Conservation (phyloP, 768 basidiomycete species). For the Pulveroboletus frians region DNA sequence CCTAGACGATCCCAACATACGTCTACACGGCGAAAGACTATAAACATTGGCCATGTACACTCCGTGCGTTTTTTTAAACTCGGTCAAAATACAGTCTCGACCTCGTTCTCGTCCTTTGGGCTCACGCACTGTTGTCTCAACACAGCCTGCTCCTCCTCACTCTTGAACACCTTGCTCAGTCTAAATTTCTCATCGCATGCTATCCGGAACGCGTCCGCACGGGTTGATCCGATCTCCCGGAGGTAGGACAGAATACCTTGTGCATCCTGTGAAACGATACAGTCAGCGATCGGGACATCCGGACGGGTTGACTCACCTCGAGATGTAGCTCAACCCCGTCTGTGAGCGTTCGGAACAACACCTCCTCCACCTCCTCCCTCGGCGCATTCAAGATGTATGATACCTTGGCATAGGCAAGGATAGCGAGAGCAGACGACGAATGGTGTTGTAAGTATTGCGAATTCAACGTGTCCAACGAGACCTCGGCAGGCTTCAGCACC, state of each 20-base stretch:
- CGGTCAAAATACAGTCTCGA: constrained; percentile 24
- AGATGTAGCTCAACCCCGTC: constrained; percentile 42
- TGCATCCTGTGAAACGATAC: constrained; percentile 41
- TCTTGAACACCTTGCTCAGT: constrained; percentile 65
- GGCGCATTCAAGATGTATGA: constrained; percentile 43
- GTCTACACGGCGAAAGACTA: too few relatives aligned
- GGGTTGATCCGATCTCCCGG: constrained; percentile 42
- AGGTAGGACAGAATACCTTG: constrained; percentile 47
- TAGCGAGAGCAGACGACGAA: constrained; percentile 42
- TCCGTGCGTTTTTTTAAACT: too few relatives aligned
- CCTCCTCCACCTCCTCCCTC: constrained; percentile 54
- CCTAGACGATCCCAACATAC: too few relatives aligned
- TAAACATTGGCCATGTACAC: too few relatives aligned
- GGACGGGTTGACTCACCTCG: not conserved
- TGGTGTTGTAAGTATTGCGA: constrained; percentile 70
- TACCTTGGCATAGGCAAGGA: constrained; percentile 63
- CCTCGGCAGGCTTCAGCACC: constrained; percentile 50
- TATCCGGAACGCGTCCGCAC: constrained; percentile 56
- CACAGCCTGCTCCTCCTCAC: constrained; percentile 42
- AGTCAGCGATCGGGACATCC: too few relatives aligned
- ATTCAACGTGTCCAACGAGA: constrained; percentile 64
- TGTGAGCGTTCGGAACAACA: constrained; percentile 46
- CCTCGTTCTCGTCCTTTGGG: constrained; percentile 17
- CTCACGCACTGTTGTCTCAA: constrained; percentile 30
- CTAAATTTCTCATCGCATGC: constrained; percentile 50